Evolutionary conservation across 2,329 filamentous ascomycete genomes (phyloP), one percentile per base, ranked within the genome.

Genomic region (Cordyceps cicadae): DNA sequence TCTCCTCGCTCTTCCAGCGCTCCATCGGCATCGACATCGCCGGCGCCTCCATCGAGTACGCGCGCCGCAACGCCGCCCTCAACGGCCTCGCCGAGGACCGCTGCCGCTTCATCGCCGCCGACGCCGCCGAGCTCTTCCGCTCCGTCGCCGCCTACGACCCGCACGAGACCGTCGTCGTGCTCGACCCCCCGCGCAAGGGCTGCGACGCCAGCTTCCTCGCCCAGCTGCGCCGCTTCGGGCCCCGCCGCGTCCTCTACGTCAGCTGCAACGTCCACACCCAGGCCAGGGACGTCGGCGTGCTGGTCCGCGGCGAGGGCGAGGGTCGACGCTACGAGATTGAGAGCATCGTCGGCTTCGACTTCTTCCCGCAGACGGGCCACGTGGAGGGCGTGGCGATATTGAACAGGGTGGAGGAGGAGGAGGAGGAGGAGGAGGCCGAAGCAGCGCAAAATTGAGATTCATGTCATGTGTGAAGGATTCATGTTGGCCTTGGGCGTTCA

Each of bases 241-340:
- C 94, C 0, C 81, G 81, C 64, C 81, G 94, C 62, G 85, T 99
- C 12, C 85, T 96, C 5, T 99, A 99, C 72, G 93, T 99, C 46
- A 96, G 90, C 70, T 99, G 94, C 69, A 99, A 99, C 70, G 94
- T 99, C 65, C 94, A 99, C 71, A 97, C 93, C 9, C 94, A 97
- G 80, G 94, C 94, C 15, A 79, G 94, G 58, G 94, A 99, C 74
- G 87, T 99, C 0, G 94, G 92, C 0, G 85, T 93, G 63, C 75
- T 99, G 68, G 91, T 97, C 1, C 81, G 87, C 41, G 92, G 92
- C 21, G 68, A 77, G 67, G 65, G 72, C 26, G 72, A 75, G 70
- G 73, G 74, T 56, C 75, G 75, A 24, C 76, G 81, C 63, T 99
- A 97, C 74, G 85, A 87, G 72, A 89, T 99, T 71, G 93, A 97